phyloP scores from a whole-genome alignment of 2,329 filamentous ascomycete species.

The Shiraia sp. region DNA sequence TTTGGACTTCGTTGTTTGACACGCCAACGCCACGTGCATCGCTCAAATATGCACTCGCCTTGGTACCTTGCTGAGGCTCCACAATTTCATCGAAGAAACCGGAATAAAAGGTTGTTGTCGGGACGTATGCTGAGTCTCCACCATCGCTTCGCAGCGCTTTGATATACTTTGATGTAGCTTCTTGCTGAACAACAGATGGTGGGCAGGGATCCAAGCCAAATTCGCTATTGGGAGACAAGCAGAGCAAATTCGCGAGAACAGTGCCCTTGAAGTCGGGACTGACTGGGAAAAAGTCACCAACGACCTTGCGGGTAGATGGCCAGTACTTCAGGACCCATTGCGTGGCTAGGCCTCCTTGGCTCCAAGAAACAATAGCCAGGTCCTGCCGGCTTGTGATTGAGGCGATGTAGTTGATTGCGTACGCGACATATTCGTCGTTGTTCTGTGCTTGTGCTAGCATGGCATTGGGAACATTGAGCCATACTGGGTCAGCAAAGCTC shows the following conservation, averaged over 20 bases:
- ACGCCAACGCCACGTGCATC: conserved; percentile 52
- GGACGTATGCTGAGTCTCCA: conserved; percentile 59
- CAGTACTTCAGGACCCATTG: conserved; percentile 65
- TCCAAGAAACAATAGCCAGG: conserved; percentile 55
- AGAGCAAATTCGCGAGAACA: conserved; percentile 37
- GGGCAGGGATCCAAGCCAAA: conserved; percentile 30
- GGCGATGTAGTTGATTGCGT: conserved; percentile 61
- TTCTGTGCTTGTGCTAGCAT: conserved; percentile 55
- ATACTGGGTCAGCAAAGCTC: conserved; percentile 47
- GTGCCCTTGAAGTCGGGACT: conserved; percentile 60
- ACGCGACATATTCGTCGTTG: conserved; percentile 60
- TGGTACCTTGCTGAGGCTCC: conserved; percentile 52
- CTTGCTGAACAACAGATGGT: conserved; percentile 54
- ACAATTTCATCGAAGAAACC: conserved; percentile 56
- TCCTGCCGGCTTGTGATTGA: conserved; percentile 33
- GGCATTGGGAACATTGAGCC: conserved; percentile 58
- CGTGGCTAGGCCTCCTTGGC: conserved; percentile 58
- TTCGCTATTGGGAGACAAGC: conserved; percentile 21
- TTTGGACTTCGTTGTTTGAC: conserved; percentile 56
- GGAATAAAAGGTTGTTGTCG: conserved; percentile 59
- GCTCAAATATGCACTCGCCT: conserved; percentile 53
- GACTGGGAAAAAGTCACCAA: conserved; percentile 58
- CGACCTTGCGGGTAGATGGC: conserved; percentile 52
- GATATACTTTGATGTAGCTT: conserved; percentile 51
- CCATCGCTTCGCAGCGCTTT: conserved; percentile 47